Evolutionary conservation across 768 basidiomycete species (phyloP), one percentile per base, ranked within the genome.

Genomic region (Lactarius vividus): DNA sequence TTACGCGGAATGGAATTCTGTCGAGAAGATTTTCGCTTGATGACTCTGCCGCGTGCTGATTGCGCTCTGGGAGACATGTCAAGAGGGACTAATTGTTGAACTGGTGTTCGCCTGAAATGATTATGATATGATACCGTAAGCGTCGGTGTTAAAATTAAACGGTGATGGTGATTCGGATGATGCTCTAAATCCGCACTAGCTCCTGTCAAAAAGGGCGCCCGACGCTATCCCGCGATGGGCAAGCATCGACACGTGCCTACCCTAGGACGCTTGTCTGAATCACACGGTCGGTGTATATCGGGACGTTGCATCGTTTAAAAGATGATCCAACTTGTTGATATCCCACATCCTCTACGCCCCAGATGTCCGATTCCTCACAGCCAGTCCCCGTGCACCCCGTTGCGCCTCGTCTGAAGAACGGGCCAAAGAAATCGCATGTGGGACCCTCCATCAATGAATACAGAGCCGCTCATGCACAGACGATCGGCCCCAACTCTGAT

Each of bases 371-470:
- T 54, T 62, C 62, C 52, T 65, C 70, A 46, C 67, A 69, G 46
- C n/a, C 69, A 33, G 70, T 72, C 39, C 70, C 72, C 29, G 82
- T 82, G 42, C 88, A 91, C 77, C 92, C 94, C 53, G 79, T 94
- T 59, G 92, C 92, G 4, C 84, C 89, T 54, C 88, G 93, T 63
- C 74, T 96, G 67, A 80, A 84, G 69, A 75, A 82, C 53, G 87
- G 86, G 11, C 73, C 74, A 55, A 89, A 88, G 75, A 83, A 71
- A 31, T 91, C 92, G 2, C 93, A 96, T 75, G 72, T 98, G 29
- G 90, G 88, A 0, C 93, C 94, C 20, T 80, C 89, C 75, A 83
- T 88, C 71, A 76, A 87, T n/a, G 88, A 88, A 16, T 96, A 96
- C 78, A 79, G 77, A 66, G 74, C 75, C 8, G 83, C 83, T 28